Base-by-base conservation (phyloP, 2,329 filamentous ascomycete genomes). In the Beauveria varroae region DNA sequence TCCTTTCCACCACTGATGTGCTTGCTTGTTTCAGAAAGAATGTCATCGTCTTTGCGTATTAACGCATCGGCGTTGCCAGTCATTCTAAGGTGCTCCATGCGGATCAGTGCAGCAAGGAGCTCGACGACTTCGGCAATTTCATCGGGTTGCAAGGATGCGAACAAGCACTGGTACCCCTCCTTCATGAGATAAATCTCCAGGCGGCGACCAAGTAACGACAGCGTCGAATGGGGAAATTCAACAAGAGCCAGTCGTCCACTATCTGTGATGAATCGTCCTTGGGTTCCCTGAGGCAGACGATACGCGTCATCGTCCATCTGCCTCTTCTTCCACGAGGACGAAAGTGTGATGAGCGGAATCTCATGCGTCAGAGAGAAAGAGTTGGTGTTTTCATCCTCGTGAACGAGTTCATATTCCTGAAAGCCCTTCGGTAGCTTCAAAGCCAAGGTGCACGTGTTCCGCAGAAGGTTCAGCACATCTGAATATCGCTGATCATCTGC, bases 321-420 rank as follows among this genome's bases (percentile, higher is more conserved):
- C 37, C 76, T 69, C 63, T 77, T 74, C 62, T 76, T 78, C 68
- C 79, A 78, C 18, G 73, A 74, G 62, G 80, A 70, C 57, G 76
- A 70, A 64, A 79, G 70, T 5, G 74, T 74, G 64, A 93, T 88
- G 3, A 93, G 79, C 1, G 85, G 79, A 8, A 93, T 75, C 57
- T 86, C 81, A 50, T 81, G 78, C 1, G 81, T 77, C 4, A 97
- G 81, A 63, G 84, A 81, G 63, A 97, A 89, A 20, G 85, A 85
- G 67, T 96, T 95, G 28, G 85, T 86, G 66, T 95, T 93, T 63
- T 95, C 90, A 65, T 96, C 91, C 73, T 97, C 93, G 58, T 89
- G 86, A 44, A 89, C 86, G 14, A 93, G 85, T 63, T 87, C 84
- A 67, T 96, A 97, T 41, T 83, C 84, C 47, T 82, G 81, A 71